phyloP scores from a whole-genome alignment of 768 basidiomycete species.

The Favolaschia claudopus region DNA sequence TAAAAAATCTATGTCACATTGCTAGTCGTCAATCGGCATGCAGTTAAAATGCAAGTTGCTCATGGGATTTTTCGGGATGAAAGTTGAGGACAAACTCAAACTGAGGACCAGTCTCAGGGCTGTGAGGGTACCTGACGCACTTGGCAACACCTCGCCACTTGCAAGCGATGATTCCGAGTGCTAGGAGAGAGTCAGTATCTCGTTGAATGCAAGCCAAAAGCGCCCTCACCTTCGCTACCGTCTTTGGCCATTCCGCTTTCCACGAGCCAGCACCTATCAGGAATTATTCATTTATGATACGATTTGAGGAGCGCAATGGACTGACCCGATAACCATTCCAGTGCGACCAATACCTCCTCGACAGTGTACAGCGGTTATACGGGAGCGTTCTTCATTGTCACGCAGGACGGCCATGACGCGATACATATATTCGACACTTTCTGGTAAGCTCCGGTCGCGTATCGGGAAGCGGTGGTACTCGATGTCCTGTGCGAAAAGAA shows the following conservation, averaged over 20 bases:
- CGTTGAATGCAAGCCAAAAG: no score
- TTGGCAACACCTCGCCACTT: slow-evolving; percentile 84
- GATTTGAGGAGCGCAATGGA: not conserved
- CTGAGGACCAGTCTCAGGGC: slow-evolving; percentile 82
- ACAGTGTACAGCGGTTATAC: slow-evolving; percentile 79
- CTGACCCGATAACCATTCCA: slow-evolving; percentile 54
- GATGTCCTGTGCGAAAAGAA: slow-evolving; percentile 41
- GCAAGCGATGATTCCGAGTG: slow-evolving; percentile 26
- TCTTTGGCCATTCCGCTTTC: slow-evolving; percentile 49
- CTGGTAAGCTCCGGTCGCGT: slow-evolving; percentile 73
- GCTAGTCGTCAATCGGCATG: slow-evolving; percentile 7
- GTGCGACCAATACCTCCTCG: slow-evolving; percentile 80
- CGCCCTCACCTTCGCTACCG: slow-evolving; percentile 14
- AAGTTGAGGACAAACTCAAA: slow-evolving; percentile 78
- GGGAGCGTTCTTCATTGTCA: slow-evolving; percentile 65
- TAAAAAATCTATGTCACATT: slow-evolving; percentile 1
- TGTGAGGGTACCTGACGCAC: slow-evolving; percentile 75
- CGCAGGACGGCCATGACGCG: slow-evolving; percentile 63
- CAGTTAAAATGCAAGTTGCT: slow-evolving; percentile 18
- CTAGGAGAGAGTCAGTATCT: no score
- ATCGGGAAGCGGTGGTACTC: slow-evolving; percentile 85
- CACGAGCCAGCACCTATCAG: slow-evolving; percentile 63
- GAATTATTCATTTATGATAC: not conserved
- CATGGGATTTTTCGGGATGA: slow-evolving; percentile 32
- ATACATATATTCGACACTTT: slow-evolving; percentile 64